A percentile compares a stretch with the other conserved stretches of the same genome.
Conservation (phyloP, 768 basidiomycete genomes). For the Vararia minispora region DNA sequence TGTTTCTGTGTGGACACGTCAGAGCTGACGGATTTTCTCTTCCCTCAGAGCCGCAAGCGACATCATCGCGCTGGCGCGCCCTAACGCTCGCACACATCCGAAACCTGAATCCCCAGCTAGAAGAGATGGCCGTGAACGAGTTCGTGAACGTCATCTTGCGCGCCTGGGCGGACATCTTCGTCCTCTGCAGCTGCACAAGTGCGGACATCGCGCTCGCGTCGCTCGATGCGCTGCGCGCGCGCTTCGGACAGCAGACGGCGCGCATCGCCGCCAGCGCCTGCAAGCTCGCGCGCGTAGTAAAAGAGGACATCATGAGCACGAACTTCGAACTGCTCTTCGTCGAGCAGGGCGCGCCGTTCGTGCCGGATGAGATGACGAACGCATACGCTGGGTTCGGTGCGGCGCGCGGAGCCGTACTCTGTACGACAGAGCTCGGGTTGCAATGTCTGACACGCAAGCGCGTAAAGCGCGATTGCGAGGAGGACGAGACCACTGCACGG, state of each 20-base stretch:
- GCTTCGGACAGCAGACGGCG: slow-evolving; percentile 49
- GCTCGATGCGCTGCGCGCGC: slow-evolving; percentile 29
- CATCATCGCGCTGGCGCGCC: slow-evolving; percentile 67
- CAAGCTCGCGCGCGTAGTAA: slow-evolving; percentile 48
- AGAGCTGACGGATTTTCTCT: no score
- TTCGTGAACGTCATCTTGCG: slow-evolving; percentile 65
- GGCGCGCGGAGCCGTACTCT: slow-evolving; percentile 35
- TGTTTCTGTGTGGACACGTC: no score
- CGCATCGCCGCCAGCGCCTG: slow-evolving; percentile 56
- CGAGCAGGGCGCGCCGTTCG: slow-evolving; percentile 40
- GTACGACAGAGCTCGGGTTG: slow-evolving; percentile 64
- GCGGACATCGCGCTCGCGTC: slow-evolving; percentile 5
- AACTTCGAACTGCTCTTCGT: slow-evolving; percentile 61
- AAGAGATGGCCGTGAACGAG: slow-evolving; percentile 58
- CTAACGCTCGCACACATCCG: slow-evolving; percentile 63
- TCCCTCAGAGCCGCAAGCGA: slow-evolving; percentile 57
- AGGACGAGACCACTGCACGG: slow-evolving; percentile 39
- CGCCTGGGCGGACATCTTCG: slow-evolving; percentile 58
- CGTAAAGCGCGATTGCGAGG: slow-evolving; percentile 17
- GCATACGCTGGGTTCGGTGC: slow-evolving; percentile 50
- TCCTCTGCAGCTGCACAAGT: slow-evolving; percentile 44
- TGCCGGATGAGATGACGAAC: slow-evolving; percentile 42
- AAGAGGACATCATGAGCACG: slow-evolving; percentile 70
- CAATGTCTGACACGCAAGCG: slow-evolving; percentile 45
- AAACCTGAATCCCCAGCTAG: slow-evolving; percentile 51